phyloP scores from a whole-genome alignment of 2,329 filamentous ascomycete species.

The Fusarium albidum region DNA sequence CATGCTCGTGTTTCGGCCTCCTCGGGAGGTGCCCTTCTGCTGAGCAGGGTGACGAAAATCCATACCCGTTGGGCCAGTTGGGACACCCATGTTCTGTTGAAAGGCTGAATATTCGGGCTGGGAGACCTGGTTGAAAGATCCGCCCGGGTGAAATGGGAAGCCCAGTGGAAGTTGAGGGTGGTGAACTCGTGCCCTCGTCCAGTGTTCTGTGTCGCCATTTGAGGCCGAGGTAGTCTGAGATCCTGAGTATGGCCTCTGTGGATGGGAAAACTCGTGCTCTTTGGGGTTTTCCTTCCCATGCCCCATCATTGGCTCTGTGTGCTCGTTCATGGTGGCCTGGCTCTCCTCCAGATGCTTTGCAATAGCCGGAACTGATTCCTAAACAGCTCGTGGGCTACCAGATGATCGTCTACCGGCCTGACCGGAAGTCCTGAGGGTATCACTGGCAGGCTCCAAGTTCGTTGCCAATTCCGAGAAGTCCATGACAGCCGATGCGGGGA shows the following conservation, averaged over 20 bases:
- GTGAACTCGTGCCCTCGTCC: background rate
- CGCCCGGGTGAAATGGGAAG: slow-evolving; percentile 11
- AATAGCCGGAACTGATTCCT: slow-evolving; percentile 31
- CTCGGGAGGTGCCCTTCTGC: slow-evolving; percentile 5
- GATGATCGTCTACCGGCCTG: slow-evolving; percentile 4
- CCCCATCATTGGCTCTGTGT: slow-evolving; percentile 1
- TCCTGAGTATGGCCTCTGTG: background rate
- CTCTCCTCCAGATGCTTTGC: slow-evolving; percentile 10
- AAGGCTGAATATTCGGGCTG: background rate
- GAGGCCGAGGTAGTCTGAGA: background rate
- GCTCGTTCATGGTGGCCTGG: slow-evolving; percentile 8
- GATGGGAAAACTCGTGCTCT: slow-evolving; percentile 2
- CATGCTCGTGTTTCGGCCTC: slow-evolving; percentile 12
- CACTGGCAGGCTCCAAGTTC: background rate
- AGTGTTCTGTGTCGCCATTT: slow-evolving; percentile 3
- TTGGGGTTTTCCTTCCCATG: slow-evolving; percentile 11
- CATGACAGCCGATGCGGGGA: slow-evolving; percentile 35
- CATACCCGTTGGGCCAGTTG: slow-evolving; percentile 6
- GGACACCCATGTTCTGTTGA: slow-evolving; percentile 5
- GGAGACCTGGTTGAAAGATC: background rate
- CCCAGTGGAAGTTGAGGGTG: slow-evolving; percentile 4
- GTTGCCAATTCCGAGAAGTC: slow-evolving; percentile 24
- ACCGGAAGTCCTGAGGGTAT: slow-evolving; percentile 1
- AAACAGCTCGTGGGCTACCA: slow-evolving; percentile 29
- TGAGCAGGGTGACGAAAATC: slow-evolving; percentile 9